These are phyloP conservation scores for Geotrichum fermentans DNA, from an alignment of 1,139 yeast genomes.

Conservation along the genomic window DNA sequence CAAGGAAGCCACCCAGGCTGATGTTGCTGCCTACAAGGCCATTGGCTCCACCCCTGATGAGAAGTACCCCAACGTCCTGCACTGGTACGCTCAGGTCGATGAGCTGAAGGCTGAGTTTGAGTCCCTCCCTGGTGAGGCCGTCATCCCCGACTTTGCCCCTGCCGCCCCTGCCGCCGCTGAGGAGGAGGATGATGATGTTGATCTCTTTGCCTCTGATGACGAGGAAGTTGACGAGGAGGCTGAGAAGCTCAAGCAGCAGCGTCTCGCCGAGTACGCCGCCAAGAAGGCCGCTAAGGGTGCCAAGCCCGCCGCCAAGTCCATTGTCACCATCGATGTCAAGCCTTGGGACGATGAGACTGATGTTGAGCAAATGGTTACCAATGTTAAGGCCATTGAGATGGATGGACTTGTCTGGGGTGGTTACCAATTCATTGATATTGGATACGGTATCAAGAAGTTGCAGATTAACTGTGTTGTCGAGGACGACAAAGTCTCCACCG, in stretches of 20 bases:
- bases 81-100: constrained; percentile 98
- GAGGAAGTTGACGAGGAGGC: constrained; percentile 95
- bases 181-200: constrained; percentile 89
- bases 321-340: constrained; percentile 94
- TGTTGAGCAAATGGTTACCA: constrained; percentile 48
- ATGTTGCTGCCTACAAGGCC: constrained; percentile 86
- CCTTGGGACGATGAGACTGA: constrained; percentile 99
- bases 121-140: constrained; percentile 38
- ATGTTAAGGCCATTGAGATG: constrained; percentile 74
- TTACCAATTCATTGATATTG: constrained; percentile 90
- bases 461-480: constrained; percentile 97
- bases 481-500: constrained; percentile 91
- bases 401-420: constrained; percentile 99
- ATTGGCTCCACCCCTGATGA: constrained; percentile 69
- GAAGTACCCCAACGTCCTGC: constrained; percentile 88
- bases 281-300: constrained; percentile 96
- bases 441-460: constrained; percentile 98
- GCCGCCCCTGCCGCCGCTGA: constrained; percentile 67
- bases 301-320: constrained; percentile 96
- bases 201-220: constrained; percentile 90
- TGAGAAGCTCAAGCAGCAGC: constrained; percentile 92
- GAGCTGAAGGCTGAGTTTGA: constrained; percentile 82
- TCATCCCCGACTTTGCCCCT: constrained; percentile 51
- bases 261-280: constrained; percentile 95
- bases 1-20: constrained; percentile 73